Evolutionary conservation across 2,329 filamentous ascomycete species (phyloP), one percentile per base, ranked within the genome.

Genomic region (Monilinia laxa): DNA sequence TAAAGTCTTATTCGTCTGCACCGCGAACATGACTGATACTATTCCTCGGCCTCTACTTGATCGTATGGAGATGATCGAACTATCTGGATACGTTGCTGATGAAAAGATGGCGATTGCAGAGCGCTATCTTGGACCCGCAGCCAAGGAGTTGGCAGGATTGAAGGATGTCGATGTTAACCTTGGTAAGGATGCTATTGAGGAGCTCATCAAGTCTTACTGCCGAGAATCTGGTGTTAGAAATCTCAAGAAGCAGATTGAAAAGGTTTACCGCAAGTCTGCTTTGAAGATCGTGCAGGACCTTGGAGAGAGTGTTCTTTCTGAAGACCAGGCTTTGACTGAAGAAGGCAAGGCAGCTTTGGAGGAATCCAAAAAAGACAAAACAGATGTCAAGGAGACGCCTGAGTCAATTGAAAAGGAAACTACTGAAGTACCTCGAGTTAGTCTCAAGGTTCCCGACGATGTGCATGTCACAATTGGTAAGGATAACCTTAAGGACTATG

Each of bases 21-120:
- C 95, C 18, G 95, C 95, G 68, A 99, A 99, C 78, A 96, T 98
- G 90, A 97, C 93, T 0, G 95, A 99, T 75, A 99, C 95, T 0
- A 99, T 99, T 69, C 95, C 95, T 20, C 87, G 93, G 53, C 96
- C 95, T 3, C 84, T 99, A 0, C 84, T 98, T 20, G 95, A 99
- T 77, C 90, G 95, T 73, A 99, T 99, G 95, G 95, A 99, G 78
- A 87, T 98, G 74, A 99, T 99, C 72, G 88, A 96, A 70, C 84
- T 99, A 2, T 98, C 94, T 47, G 95, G 95, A 14, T 99, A 99
- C 76, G 94, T 99, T 62, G 89, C 94, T 0, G 94, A 99, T 71
- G 95, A 99, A 83, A 99, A 99, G 84, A 97, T 96, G 88, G 94
- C 95, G 3, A 99, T 99, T 74, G 95, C 95, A 4, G 90, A 99